Conservation (phyloP, 352 stramenopile species). For the Phytophthora pluvialis region DNA sequence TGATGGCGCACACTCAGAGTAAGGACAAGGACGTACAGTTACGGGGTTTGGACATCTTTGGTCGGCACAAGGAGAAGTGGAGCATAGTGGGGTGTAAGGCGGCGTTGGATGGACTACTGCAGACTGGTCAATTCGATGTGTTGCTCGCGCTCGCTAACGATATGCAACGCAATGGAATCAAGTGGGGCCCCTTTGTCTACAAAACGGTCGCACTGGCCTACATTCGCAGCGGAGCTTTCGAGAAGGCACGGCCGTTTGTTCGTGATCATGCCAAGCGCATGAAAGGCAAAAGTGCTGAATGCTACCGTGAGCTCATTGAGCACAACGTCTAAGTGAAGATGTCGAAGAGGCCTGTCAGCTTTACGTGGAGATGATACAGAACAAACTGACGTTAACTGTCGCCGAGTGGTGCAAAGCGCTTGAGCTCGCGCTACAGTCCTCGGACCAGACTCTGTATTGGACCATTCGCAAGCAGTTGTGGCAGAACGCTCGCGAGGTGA, state of each 20-base stretch:
- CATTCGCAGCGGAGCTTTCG: conserved; percentile 29
- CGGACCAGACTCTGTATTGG: conserved; percentile 10
- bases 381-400: background rate
- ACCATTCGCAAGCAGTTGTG: conserved; percentile 2
- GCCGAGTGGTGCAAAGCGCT: conserved; percentile 12
- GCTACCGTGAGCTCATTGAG: conserved; percentile 12
- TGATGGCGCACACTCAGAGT: conserved; percentile 67
- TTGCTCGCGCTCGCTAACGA: conserved; percentile 45
- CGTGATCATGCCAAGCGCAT: background rate
- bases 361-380: conserved; percentile 16
- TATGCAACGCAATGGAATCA: conserved; percentile 45
- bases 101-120: conserved; percentile 50
- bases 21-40: conserved; percentile 28
- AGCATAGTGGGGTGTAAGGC: conserved; percentile 56
- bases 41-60: conserved; percentile 52
- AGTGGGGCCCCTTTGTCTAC: conserved; percentile 54
- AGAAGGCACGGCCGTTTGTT: conserved; percentile 6
- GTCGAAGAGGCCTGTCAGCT: conserved; percentile 5
- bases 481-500: background rate
- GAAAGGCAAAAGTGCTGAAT: background rate
- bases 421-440: background rate
- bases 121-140: conserved; percentile 48
- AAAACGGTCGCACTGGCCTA: conserved; percentile 55
- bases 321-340: conserved; percentile 5
- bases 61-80: conserved; percentile 38